Percentiles rank a stretch among this genome's conserved stretches.
These are phyloP conservation scores for Eruca vesicaria DNA, from an alignment of 441 rosid genomes.

Conservation along the genomic window DNA sequence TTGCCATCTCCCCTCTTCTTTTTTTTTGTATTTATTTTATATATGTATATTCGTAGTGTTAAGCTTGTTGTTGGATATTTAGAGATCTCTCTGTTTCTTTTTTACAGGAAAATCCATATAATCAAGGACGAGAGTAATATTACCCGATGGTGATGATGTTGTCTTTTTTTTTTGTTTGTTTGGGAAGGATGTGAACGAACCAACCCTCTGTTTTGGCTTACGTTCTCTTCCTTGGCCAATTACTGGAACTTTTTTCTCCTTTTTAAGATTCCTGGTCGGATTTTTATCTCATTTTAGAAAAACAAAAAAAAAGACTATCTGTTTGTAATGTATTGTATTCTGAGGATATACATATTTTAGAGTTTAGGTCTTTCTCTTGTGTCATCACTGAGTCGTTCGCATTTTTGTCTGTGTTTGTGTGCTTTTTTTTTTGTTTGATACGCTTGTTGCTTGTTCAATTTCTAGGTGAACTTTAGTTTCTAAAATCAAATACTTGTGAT, in stretches of 20 bases:
- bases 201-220: constrained; percentile 5
- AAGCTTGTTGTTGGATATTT: too few species aligned
- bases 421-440: neutral
- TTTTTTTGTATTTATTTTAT: too few species aligned
- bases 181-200: neutral
- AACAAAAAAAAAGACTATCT: neutral
- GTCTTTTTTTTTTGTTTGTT: neutral
- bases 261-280: neutral
- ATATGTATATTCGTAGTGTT: too few species aligned
- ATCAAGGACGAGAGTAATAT: constrained; percentile 57
- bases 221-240: neutral
- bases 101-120: constrained; percentile 70
- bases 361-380: constrained; percentile 27
- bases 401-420: neutral
- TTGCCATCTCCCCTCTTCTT: neutral
- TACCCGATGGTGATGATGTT: constrained; percentile 18
- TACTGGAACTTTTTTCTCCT: constrained; percentile 8
- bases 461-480: neutral
- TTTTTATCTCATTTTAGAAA: constrained; percentile 6
- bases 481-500: neutral
- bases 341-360: constrained; percentile 18
- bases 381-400: neutral
- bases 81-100: too few species aligned
- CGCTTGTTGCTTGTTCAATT: neutral
- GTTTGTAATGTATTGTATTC: constrained; percentile 7